Evolutionary conservation across 441 rosid genomes (phyloP).

Genomic region (Populus hybrid): DNA sequence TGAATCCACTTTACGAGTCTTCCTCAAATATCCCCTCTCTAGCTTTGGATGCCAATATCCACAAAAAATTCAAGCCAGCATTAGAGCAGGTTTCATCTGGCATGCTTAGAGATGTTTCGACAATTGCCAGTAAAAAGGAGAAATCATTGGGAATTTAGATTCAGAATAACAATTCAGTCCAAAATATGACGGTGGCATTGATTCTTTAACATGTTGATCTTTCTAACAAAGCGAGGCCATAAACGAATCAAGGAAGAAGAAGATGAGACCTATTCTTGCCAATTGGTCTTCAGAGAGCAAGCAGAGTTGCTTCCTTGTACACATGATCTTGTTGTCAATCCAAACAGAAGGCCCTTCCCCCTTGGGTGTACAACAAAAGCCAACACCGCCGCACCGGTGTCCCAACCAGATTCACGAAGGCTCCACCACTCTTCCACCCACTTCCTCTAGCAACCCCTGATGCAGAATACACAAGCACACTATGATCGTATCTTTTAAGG

Average conservation of each 20-base stretch:
- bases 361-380: slow-evolving; percentile 31
- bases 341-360: slow-evolving; percentile 45
- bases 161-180: too few species aligned
- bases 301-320: slow-evolving; percentile 28
- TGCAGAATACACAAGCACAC: not conserved
- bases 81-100: too few species aligned
- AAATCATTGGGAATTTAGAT: not conserved
- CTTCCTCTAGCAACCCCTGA: slow-evolving; percentile 46
- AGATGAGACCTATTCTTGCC: slow-evolving; percentile 27
- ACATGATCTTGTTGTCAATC: slow-evolving; percentile 32
- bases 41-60: not conserved
- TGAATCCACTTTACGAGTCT: not conserved
- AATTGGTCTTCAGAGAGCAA: slow-evolving; percentile 27
- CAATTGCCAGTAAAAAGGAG: not conserved
- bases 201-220: not conserved
- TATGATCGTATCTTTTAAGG: not conserved
- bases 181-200: not conserved
- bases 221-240: too few species aligned
- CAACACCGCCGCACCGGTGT: slow-evolving; percentile 13
- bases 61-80: not conserved
- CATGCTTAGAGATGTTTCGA: too few species aligned
- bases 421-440: slow-evolving; percentile 44
- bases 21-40: slow-evolving; percentile 7
- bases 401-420: slow-evolving; percentile 25
- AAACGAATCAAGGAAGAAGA: not conserved